Evolutionary conservation across 495 filamentous ascomycete genomes (phyloP).

Genomic region (Penicillium salamii): DNA sequence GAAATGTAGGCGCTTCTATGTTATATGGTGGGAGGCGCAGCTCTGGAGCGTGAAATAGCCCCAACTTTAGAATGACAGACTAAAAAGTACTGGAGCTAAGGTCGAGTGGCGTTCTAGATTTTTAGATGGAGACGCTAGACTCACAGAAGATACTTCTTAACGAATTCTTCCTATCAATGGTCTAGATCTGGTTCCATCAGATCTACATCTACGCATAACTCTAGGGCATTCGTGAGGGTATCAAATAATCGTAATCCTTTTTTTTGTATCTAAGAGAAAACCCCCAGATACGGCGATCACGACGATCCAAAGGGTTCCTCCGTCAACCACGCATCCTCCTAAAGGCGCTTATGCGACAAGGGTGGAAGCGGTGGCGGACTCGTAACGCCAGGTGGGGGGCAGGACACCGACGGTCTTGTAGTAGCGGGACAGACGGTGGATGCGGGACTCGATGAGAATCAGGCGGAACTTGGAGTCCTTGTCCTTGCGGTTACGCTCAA

Average conservation of each 20-base stretch:
- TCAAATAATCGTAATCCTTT: conserved; percentile 31
- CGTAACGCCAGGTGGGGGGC: conserved; percentile 98
- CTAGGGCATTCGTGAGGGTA: conserved; percentile 17
- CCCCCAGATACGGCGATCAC: conserved; percentile 11
- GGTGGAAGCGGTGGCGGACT: conserved; percentile 60
- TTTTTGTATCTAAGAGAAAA: conserved; percentile 27
- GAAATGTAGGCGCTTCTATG: too few species aligned
- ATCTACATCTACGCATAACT: not conserved
- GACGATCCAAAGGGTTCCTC: conserved; percentile 11
- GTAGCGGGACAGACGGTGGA: conserved; percentile 95
- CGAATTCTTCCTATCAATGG: too few species aligned
- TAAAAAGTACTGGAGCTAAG: too few species aligned
- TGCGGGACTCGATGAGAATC: conserved; percentile 99
- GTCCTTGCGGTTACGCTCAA: conserved; percentile 99
- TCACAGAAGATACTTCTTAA: too few species aligned
- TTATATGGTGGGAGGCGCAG: too few species aligned
- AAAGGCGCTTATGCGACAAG: conserved; percentile 48
- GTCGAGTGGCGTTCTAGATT: too few species aligned
- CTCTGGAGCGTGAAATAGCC: too few species aligned
- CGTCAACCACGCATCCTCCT: conserved; percentile 23
- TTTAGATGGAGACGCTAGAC: too few species aligned
- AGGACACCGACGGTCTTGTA: conserved; percentile 99
- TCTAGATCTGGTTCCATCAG: not conserved
- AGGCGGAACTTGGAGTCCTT: conserved; percentile 99
- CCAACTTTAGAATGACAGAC: too few species aligned